phyloP scores from a whole-genome alignment of 345 rosid genomes.

The Ceriops decandra region DNA sequence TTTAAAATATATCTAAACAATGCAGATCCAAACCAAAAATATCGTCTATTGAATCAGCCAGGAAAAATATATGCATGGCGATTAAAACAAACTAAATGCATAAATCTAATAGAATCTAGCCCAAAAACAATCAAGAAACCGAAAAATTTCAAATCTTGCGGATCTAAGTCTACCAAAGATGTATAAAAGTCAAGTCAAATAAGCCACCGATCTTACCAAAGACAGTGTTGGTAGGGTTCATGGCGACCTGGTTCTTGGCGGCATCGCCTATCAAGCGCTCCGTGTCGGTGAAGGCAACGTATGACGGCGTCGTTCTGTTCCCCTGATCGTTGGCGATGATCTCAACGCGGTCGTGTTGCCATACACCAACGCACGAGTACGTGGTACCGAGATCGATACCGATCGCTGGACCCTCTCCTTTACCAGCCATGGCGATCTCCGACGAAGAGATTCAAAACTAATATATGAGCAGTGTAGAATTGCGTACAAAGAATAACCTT shows the following conservation, averaged over 20 bases:
- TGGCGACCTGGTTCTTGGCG: slow-evolving; percentile 44
- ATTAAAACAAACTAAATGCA: no score
- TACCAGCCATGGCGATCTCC: not conserved
- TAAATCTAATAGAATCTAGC: no score
- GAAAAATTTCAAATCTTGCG: not conserved
- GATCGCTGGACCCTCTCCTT: slow-evolving; percentile 25
- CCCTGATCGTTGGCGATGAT: slow-evolving; percentile 42
- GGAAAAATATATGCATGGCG: no score
- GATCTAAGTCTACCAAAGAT: not conserved
- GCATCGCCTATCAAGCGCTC: slow-evolving; percentile 43
- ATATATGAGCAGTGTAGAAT: no score
- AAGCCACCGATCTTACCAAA: slow-evolving; percentile 20
- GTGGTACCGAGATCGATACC: slow-evolving; percentile 36
- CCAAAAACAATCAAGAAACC: not conserved
- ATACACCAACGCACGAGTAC: slow-evolving; percentile 37
- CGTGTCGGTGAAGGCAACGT: slow-evolving; percentile 38
- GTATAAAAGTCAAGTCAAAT: not conserved
- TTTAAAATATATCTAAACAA: no score
- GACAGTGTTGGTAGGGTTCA: slow-evolving; percentile 39
- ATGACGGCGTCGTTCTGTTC: slow-evolving; percentile 40
- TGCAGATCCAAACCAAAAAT: no score
- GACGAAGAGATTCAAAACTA: not conserved
- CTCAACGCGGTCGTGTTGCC: slow-evolving; percentile 45
- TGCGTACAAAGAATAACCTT: not conserved
- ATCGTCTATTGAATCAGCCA: no score